Evolutionary conservation across 768 basidiomycete species (phyloP).

Genomic region (Naganishia vishniacii): DNA sequence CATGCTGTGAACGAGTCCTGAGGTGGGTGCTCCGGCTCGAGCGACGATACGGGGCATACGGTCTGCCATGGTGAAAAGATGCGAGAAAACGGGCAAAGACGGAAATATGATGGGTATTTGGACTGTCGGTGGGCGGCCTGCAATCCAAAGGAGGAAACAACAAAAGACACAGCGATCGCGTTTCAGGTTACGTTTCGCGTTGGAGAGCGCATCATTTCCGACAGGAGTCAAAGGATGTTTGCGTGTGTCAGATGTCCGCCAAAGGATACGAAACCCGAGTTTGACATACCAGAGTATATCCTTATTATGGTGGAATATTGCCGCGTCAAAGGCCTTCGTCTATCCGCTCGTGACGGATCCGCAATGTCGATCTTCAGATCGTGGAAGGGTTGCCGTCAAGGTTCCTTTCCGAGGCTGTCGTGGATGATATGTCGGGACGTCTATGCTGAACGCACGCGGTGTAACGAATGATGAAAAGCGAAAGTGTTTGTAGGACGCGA

Average conservation of each 20-base stretch:
- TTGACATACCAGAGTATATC: too few relatives aligned
- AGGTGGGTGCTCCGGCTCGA: slow-evolving; percentile 16
- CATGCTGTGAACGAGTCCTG: slow-evolving; percentile 7
- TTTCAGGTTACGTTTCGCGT: too few relatives aligned
- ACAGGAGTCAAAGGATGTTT: too few relatives aligned
- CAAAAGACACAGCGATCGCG: too few relatives aligned
- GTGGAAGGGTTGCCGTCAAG: neutral
- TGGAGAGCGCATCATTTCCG: too few relatives aligned
- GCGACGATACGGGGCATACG: neutral
- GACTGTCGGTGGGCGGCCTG: neutral
- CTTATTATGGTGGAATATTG: too few relatives aligned
- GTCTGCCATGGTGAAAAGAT: neutral
- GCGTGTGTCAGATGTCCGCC: too few relatives aligned
- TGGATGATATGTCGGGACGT: neutral
- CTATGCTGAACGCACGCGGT: neutral
- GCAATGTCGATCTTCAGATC: too few relatives aligned
- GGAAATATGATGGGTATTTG: neutral
- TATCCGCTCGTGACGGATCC: too few relatives aligned
- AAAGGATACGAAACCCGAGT: too few relatives aligned
- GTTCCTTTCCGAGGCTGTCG: neutral
- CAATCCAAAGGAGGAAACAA: too few relatives aligned
- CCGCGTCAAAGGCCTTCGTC: too few relatives aligned
- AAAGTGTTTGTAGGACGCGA: neutral
- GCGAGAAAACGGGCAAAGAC: neutral
- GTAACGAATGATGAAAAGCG: slow-evolving; percentile 7